Base-by-base conservation (phyloP, 2,329 filamentous ascomycete genomes). In the Scedosporium aurantiacum region DNA sequence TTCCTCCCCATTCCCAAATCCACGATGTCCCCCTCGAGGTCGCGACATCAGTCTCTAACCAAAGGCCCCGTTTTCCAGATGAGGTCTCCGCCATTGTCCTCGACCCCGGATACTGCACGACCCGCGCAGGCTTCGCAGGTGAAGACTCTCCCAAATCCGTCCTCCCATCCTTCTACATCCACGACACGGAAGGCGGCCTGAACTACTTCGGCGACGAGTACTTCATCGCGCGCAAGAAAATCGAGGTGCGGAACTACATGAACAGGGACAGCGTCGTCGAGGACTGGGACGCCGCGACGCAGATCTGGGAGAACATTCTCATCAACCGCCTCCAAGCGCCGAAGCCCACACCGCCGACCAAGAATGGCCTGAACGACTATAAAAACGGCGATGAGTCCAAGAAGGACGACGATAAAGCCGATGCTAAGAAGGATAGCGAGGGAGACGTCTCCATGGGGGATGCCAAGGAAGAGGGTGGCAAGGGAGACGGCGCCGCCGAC, bases 1-100 rank as follows among this genome's bases (percentile, higher is more conserved):
- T 23, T 61, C 43, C 45, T 58, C 28, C 55, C 54, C 54, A 41
- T 41, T 54, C 57, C 43, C 32, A 57, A 45, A 62, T 58, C 58
- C 28, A 55, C 63, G 25, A 45, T 59, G 59, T 59, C 60, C 60
- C 58, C 25, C n/a, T 32, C 23, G 28, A 37, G 10, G 43, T 40
- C 41, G n/a, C 25, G 18, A 6, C 28, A 8, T 8, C 16, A 7
- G 4, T 32, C 10, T 14, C 58, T 27, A 25, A 37, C 60, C 60
- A 27, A 61, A 61, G 64, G 62, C 68, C 62, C 27, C 60, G 18
- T 4, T 16, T 10, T 63, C 62, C 69, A 96, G 94, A 99, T 79
- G 94, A 99, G 79, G 92, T 99, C 66, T 95, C 92, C 41, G 95
- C 95, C 60, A 89, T 99, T 67, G 90, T 99, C 43, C 90, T 99